phyloP scores from a whole-genome alignment of 2,329 filamentous ascomycete species.

The Colletotrichum sidae region DNA sequence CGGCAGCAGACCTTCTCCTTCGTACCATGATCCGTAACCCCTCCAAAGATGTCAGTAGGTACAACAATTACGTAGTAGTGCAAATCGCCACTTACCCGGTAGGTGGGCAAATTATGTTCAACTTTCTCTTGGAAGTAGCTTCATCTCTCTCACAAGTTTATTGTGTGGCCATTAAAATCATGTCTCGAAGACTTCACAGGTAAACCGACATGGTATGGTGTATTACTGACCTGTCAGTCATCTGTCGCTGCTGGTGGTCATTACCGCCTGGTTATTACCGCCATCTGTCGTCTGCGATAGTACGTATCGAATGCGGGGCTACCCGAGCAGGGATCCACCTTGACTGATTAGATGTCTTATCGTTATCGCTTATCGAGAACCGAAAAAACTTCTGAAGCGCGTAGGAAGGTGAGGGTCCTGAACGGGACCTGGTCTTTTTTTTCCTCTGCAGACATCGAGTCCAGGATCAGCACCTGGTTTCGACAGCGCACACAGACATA shows the following conservation, averaged over 20 bases:
- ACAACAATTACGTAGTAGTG: not conserved
- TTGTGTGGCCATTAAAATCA: too few species aligned
- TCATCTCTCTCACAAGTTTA: too few species aligned
- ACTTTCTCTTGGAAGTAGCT: too few species aligned
- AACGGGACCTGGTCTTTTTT: conserved; percentile 15
- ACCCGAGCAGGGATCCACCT: not conserved
- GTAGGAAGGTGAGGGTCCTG: conserved; percentile 25
- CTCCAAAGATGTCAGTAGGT: conserved; percentile 23
- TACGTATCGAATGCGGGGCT: not conserved
- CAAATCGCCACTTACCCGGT: not conserved
- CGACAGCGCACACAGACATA: conserved; percentile 41
- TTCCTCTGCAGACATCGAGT: conserved; percentile 23
- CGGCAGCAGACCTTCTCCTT: too few species aligned
- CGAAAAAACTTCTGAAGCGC: conserved; percentile 35
- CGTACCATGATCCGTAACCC: not conserved
- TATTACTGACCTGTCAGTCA: too few species aligned
- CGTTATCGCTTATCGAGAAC: conserved; percentile 29
- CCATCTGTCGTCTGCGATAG: too few species aligned
- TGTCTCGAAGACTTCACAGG: too few species aligned
- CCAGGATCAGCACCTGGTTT: conserved; percentile 31
- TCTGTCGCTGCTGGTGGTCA: too few species aligned
- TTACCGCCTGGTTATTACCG: conserved; percentile 11
- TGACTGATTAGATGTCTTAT: conserved; percentile 25
- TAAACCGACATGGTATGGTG: too few species aligned
- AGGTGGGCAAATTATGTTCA: too few species aligned